A percentile compares a stretch with the other conserved stretches of the same genome.
Evolutionary conservation across 192 early-diverging fungal genomes (phyloP).

Genomic region (Coemansia aciculifera): DNA sequence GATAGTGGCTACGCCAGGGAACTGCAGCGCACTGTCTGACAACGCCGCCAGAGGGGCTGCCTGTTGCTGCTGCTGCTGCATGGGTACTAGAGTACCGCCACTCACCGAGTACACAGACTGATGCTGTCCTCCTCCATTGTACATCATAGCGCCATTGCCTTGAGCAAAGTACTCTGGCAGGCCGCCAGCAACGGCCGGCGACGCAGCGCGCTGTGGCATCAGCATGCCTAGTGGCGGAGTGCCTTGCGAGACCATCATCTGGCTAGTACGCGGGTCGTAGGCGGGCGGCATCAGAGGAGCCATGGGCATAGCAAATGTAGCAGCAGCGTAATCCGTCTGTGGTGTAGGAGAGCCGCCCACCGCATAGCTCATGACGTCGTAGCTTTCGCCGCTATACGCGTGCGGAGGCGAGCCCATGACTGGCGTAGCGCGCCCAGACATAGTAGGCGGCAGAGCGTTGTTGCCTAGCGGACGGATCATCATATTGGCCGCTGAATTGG

Average conservation of each 20-base stretch:
- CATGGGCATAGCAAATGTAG: constrained; percentile 23
- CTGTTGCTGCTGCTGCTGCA: neutral
- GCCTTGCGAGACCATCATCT: constrained; percentile 28
- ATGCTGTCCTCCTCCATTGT: constrained; percentile 5
- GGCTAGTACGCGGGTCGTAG: constrained; percentile 44
- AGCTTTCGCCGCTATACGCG: constrained; percentile 19
- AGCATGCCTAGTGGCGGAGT: constrained; percentile 22
- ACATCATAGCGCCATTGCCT: constrained; percentile 12
- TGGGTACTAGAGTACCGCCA: neutral
- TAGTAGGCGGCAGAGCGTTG: constrained; percentile 21
- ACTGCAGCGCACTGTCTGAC: neutral
- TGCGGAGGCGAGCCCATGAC: constrained; percentile 34
- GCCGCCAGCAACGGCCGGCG: constrained; percentile 22
- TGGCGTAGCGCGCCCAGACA: constrained; percentile 39
- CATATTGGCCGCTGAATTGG: constrained; percentile 25
- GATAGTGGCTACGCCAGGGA: neutral
- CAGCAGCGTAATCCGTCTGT: constrained; percentile 34
- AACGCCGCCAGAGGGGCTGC: neutral
- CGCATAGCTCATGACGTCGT: constrained; percentile 13
- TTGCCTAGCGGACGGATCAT: constrained; percentile 14
- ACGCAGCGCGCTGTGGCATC: constrained; percentile 14
- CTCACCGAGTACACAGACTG: constrained; percentile 1
- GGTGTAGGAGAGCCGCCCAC: constrained; percentile 15
- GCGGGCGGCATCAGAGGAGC: constrained; percentile 46
- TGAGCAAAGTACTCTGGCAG: constrained; percentile 42